phyloP scores from a whole-genome alignment of 331 rosid genomes.

The Malus hybrid region DNA sequence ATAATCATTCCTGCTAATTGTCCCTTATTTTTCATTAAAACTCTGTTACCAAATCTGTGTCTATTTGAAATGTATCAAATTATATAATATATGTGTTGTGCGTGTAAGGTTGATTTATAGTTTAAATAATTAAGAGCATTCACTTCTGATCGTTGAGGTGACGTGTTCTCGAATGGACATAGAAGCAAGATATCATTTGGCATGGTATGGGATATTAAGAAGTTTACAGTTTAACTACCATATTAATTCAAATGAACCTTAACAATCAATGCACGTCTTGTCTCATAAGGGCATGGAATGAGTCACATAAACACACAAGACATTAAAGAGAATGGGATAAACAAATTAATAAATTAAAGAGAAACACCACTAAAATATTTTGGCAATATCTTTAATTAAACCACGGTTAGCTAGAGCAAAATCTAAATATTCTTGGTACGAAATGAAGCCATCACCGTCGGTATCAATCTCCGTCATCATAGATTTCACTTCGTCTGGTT shows the following conservation, averaged over 20 bases:
- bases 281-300: neutral
- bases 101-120: no score
- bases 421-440: constrained; percentile 41
- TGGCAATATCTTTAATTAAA: constrained; percentile 64
- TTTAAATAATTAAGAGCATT: no score
- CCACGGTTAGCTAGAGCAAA: constrained; percentile 68
- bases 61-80: no score
- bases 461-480: constrained; percentile 81
- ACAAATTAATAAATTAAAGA: neutral
- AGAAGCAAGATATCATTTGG: neutral
- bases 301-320: no score
- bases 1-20: no score
- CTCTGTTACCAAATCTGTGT: no score
- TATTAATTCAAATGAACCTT: neutral
- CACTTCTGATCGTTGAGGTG: no score
- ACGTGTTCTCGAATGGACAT: no score
- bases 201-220: neutral
- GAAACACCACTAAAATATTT: constrained; percentile 33
- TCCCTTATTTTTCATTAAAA: no score
- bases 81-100: no score
- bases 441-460: constrained; percentile 62
- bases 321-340: no score
- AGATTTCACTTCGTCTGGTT: constrained; percentile 38
- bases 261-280: no score
- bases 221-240: neutral